Evolutionary conservation across 2,329 filamentous ascomycete species (phyloP), one percentile per base, ranked within the genome.

Genomic region (Sporothrix dimorphospora): DNA sequence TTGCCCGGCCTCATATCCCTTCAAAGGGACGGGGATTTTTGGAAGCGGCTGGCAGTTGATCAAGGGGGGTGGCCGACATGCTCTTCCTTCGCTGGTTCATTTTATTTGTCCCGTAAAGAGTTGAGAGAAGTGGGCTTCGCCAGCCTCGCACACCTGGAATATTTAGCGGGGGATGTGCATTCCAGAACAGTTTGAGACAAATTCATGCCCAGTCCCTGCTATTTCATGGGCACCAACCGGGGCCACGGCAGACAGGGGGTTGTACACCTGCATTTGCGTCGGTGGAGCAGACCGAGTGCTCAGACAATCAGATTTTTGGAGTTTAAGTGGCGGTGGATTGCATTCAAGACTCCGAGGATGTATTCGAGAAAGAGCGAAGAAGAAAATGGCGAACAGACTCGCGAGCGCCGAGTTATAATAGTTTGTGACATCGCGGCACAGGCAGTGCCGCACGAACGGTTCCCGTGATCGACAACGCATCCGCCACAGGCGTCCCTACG

Each of bases 171-270:
- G 51, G 63, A 68, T 42, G 47, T 68, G 63, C 70, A 69, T 72
- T 72, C 70, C 70, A 72, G 70, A 72, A 72, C 38, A 59, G 63
- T 27, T 51, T 68, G 70, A 72, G 38, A 61, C 70, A 68, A 38
- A 49, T 51, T 61, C 21, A 72, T 61, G 63, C 61, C 63, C n/a
- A 30, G 70, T 30, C 45, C 21, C 40, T 34, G 27, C 27, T 34
- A 45, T 49, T 19, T 49, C 63, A 63, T 24, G 38, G 61, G 24
- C 61, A 47, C 27, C 61, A 47, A 65, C 61, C 61, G 38, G 61
- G 61, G 16, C 24, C 40, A 65, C 45, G 40, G 40, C 45, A 68
- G 59, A 68, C 57, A 21, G 30, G 24, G 53, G 53, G 34, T 11
- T 53, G 30, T 6, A 34, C 30, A 34, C 30, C 30, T 34, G 30